Evolutionary conservation across 176 grass and related monocot genomes (phyloP).

Genomic region (Secale cereale): DNA sequence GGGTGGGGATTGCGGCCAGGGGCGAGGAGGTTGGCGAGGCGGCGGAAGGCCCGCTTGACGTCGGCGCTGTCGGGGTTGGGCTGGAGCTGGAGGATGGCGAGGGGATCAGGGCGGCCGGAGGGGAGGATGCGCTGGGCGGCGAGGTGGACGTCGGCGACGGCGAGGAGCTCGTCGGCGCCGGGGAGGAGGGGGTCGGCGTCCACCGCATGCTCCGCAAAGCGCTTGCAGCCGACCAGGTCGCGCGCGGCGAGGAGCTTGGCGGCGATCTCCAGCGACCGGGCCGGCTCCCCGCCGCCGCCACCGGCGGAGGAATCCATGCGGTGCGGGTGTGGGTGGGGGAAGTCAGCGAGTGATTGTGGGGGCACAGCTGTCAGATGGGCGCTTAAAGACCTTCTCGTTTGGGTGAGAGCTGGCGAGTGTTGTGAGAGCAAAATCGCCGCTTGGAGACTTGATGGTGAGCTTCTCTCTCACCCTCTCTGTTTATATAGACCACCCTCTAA

Average conservation of each 20-base stretch:
- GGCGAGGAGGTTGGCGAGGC: slow-evolving; percentile 65
- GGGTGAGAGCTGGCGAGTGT: background rate
- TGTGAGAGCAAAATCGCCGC: background rate
- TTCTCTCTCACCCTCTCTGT: background rate
- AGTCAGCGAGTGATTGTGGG: slow-evolving; percentile 23
- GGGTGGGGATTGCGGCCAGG: slow-evolving; percentile 46
- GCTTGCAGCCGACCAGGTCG: slow-evolving; percentile 89
- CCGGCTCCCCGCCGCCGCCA: slow-evolving; percentile 55
- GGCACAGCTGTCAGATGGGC: slow-evolving; percentile 21
- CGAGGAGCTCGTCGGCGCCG: slow-evolving; percentile 81
- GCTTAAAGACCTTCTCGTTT: background rate
- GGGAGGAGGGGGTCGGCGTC: slow-evolving; percentile 66
- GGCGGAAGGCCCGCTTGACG: slow-evolving; percentile 53
- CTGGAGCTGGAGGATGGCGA: slow-evolving; percentile 52
- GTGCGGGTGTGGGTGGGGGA: background rate
- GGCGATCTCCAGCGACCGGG: slow-evolving; percentile 77
- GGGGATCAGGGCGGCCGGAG: slow-evolving; percentile 71
- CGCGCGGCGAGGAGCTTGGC: slow-evolving; percentile 68
- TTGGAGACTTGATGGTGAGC: background rate
- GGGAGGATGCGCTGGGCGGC: slow-evolving; percentile 75
- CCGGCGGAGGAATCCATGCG: slow-evolving; percentile 55
- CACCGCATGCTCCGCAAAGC: slow-evolving; percentile 84
- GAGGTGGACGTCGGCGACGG: slow-evolving; percentile 88
- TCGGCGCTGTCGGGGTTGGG: slow-evolving; percentile 24
- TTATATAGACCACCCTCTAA: background rate